A percentile compares a stretch with the other conserved stretches of the same genome.
These are phyloP conservation scores for Melampsora occidentalis DNA, from an alignment of 1,284 basidiomycete species.

Conservation along the genomic window DNA sequence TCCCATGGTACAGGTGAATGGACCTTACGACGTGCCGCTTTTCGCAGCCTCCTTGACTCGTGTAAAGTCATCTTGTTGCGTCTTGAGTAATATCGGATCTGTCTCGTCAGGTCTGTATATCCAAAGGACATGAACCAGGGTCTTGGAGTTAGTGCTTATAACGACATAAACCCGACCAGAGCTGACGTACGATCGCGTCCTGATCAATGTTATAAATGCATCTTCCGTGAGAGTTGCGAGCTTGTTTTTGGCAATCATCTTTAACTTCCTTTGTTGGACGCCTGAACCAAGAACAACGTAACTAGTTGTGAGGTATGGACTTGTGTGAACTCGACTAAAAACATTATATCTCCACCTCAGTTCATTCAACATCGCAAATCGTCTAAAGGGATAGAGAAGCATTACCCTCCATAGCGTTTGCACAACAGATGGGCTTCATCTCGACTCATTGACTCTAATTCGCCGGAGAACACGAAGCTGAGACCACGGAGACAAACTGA, in stretches of 20 bases:
- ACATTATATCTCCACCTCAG: not conserved
- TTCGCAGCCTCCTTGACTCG: too few relatives aligned
- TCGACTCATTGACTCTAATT: constrained; percentile 77
- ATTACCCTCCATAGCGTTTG: constrained; percentile 87
- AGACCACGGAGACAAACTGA: constrained; percentile 81
- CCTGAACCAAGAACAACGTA: constrained; percentile 85
- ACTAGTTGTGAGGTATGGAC: constrained; percentile 84
- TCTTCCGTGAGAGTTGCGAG: constrained; percentile 80
- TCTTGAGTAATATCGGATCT: too few relatives aligned
- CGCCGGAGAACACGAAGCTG: constrained; percentile 85
- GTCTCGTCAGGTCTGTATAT: too few relatives aligned
- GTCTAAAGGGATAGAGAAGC: constrained; percentile 22
- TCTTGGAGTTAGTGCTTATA: too few relatives aligned
- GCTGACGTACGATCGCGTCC: constrained; percentile 54
- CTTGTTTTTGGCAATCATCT: constrained; percentile 73
- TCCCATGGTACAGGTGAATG: too few relatives aligned
- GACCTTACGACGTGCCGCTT: too few relatives aligned
- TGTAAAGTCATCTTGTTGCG: too few relatives aligned
- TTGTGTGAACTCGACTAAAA: constrained; percentile 73
- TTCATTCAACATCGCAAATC: not conserved
- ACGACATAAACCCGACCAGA: too few relatives aligned
- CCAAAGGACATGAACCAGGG: too few relatives aligned
- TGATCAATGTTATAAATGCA: constrained; percentile 77
- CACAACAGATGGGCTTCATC: constrained; percentile 84
- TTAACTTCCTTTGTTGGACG: constrained; percentile 82